Evolutionary conservation across 225 moss, liverwort and hornwort genomes (phyloP).

Genomic region (Polytrichum formosum): DNA sequence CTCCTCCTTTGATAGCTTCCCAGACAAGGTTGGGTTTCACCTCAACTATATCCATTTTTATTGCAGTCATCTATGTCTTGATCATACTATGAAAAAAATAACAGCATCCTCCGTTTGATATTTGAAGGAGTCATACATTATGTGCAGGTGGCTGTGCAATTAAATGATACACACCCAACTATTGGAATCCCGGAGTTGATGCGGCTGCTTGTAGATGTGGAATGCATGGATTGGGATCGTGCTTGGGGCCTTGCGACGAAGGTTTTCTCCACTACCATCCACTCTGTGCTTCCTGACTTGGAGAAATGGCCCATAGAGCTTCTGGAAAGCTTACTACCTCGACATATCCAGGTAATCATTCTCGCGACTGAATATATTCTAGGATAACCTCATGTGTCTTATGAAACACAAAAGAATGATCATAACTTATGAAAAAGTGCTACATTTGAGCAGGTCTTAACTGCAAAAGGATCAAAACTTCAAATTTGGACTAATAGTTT

Average conservation of each 20-base stretch:
- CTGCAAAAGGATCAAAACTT: too few species aligned
- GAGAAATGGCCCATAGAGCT: constrained; percentile 87
- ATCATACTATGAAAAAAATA: too few species aligned
- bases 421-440: too few species aligned
- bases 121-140: not conserved
- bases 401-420: too few species aligned
- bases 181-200: constrained; percentile 86
- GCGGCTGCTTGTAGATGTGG: constrained; percentile 73
- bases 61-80: too few species aligned
- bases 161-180: constrained; percentile 94
- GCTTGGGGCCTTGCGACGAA: constrained; percentile 77
- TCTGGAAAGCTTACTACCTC: constrained; percentile 68
- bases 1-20: constrained; percentile 65
- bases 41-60: too few species aligned
- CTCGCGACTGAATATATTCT: too few species aligned
- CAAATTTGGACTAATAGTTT: too few species aligned
- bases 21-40: constrained; percentile 55
- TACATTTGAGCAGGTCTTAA: too few species aligned
- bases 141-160: constrained; percentile 73
- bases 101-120: too few species aligned
- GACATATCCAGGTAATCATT: constrained; percentile 65
- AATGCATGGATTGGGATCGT: constrained; percentile 66
- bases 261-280: constrained; percentile 74
- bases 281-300: constrained; percentile 75
- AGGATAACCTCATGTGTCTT: too few species aligned